A percentile compares a stretch with the other conserved stretches of the same genome.
Conservation (phyloP, 805 yeast genomes). For the Candida boleticola region DNA sequence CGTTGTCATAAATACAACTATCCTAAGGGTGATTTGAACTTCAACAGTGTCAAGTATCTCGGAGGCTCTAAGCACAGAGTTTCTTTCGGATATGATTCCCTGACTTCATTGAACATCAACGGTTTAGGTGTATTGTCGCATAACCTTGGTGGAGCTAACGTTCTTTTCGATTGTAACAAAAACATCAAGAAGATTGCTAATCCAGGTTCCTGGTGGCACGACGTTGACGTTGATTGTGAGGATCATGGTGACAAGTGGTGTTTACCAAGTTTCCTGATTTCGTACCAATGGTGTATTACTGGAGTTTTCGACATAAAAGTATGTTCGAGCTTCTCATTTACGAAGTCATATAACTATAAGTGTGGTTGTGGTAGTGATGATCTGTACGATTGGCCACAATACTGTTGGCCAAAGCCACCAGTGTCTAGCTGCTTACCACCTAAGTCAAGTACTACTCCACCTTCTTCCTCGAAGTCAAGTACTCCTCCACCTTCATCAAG, state of each 20-base stretch:
- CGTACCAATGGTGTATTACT: not conserved
- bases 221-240: not conserved
- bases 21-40: not conserved
- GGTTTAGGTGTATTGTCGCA: not conserved
- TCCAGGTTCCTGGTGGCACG: not conserved
- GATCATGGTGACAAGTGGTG: not conserved
- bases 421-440: not conserved
- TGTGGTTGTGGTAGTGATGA: not conserved
- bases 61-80: not conserved
- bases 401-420: conserved; percentile 4
- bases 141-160: not conserved
- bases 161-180: not conserved
- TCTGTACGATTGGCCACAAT: not conserved
- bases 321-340: not conserved
- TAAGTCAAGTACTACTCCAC: not conserved
- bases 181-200: not conserved
- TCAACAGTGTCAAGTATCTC: not conserved
- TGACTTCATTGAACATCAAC: not conserved
- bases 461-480: not conserved
- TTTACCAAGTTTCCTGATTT: not conserved
- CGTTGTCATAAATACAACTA: not conserved
- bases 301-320: not conserved
- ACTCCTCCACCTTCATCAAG: not conserved
- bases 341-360: not conserved
- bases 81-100: not conserved